Percentiles rank a stretch among this genome's conserved stretches.
Evolutionary conservation across 2,329 filamentous ascomycete genomes (phyloP).

Genomic region (Ophiostoma sp.): DNA sequence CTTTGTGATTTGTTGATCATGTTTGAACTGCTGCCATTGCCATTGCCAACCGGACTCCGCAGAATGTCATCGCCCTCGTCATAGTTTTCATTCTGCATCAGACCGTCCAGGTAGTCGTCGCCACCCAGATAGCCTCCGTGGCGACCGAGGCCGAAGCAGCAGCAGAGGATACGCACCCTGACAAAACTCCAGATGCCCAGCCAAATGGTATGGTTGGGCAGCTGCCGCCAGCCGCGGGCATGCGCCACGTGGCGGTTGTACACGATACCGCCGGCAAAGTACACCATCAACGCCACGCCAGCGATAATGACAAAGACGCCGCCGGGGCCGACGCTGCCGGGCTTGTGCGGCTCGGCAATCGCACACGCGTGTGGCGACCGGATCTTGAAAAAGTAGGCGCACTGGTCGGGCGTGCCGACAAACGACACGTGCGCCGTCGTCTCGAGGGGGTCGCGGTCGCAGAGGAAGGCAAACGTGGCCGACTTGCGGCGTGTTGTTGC

Average conservation of each 20-base stretch:
- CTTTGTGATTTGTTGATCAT: constrained; percentile 2
- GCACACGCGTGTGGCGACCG: constrained; percentile 78
- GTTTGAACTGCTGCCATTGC: constrained; percentile 6
- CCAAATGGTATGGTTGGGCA: constrained; percentile 94
- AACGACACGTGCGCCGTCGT: constrained; percentile 71
- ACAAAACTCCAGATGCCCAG: constrained; percentile 79
- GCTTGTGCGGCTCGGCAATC: constrained; percentile 61
- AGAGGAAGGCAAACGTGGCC: constrained; percentile 86
- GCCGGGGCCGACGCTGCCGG: constrained; percentile 64
- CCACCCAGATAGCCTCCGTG: constrained; percentile 9
- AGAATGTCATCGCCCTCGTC: constrained; percentile 11
- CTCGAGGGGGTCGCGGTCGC: constrained; percentile 72
- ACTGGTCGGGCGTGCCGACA: constrained; percentile 83
- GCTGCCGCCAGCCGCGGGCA: constrained; percentile 87
- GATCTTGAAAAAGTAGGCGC: constrained; percentile 92
- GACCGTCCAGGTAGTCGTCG: constrained; percentile 13
- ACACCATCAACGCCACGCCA: constrained; percentile 71
- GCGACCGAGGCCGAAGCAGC: constrained; percentile 12
- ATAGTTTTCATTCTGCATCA: neutral
- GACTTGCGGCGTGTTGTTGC: constrained; percentile 58
- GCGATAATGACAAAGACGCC: constrained; percentile 85
- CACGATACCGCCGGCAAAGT: constrained; percentile 85
- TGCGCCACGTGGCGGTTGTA: constrained; percentile 95
- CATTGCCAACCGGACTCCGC: neutral
- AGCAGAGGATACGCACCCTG: constrained; percentile 53